Conservation (phyloP, 139 green algal genomes). For the Chlorella sp. region DNA sequence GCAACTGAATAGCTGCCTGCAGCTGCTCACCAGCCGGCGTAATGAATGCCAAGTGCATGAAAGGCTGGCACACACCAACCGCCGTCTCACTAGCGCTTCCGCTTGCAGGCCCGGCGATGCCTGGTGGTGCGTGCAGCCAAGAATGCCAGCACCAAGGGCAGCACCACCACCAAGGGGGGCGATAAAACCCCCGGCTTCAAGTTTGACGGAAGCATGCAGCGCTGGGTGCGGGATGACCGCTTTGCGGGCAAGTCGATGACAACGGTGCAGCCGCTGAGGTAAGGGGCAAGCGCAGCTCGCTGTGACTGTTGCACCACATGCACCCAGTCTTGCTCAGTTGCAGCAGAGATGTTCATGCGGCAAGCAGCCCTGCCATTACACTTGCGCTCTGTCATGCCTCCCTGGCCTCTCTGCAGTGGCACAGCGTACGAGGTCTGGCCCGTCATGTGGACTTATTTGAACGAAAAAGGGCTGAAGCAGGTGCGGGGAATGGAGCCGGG, state of each 20-base stretch:
- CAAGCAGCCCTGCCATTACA: no score
- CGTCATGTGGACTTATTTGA: constrained; percentile 43
- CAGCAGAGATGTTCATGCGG: no score
- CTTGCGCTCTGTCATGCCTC: neutral
- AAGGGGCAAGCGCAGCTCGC: neutral
- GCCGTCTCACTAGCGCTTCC: no score
- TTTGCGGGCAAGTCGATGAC: constrained; percentile 31
- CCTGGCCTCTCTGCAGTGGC: neutral
- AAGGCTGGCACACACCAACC: no score
- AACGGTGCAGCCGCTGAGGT: constrained; percentile 19
- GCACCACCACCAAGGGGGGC: neutral
- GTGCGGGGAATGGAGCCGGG: no score
- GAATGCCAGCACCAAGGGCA: no score
- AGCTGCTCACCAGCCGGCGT: no score
- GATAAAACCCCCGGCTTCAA: neutral
- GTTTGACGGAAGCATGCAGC: constrained; percentile 37
- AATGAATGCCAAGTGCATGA: no score
- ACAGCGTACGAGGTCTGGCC: constrained; percentile 59
- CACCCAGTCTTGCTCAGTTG: no score
- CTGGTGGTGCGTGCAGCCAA: no score
- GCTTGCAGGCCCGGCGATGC: no score
- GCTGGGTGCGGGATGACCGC: constrained; percentile 39
- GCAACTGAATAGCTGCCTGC: no score
- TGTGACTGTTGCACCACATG: neutral
- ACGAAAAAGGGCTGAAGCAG: constrained; percentile 39